Evolutionary conservation across 2,329 filamentous ascomycete species (phyloP).

Genomic region (Ophiostoma sp.): DNA sequence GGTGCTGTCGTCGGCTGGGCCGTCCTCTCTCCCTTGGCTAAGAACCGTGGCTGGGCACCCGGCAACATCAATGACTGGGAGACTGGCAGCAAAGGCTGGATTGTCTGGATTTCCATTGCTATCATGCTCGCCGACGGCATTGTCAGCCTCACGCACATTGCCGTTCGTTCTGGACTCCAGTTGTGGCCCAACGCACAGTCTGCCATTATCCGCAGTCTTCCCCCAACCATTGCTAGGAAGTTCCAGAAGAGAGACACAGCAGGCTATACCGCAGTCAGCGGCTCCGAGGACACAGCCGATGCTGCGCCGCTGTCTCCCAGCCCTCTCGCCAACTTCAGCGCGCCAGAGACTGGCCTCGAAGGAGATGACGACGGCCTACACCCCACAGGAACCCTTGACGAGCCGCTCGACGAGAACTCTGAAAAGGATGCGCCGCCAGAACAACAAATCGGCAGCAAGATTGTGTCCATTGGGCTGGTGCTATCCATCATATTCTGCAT

Average conservation of each 20-base stretch:
- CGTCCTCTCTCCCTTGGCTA: slow-evolving; percentile 81
- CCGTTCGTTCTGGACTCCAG: slow-evolving; percentile 42
- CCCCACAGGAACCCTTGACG: neutral
- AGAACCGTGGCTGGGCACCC: slow-evolving; percentile 80
- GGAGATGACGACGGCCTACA: slow-evolving; percentile 21
- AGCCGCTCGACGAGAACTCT: neutral
- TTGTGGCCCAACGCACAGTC: slow-evolving; percentile 20
- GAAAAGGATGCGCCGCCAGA: slow-evolving; percentile 76
- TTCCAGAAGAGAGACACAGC: slow-evolving; percentile 17
- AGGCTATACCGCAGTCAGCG: slow-evolving; percentile 28
- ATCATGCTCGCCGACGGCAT: slow-evolving; percentile 96
- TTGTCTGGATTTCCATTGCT: slow-evolving; percentile 90
- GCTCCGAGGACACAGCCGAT: slow-evolving; percentile 14
- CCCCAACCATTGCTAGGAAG: neutral
- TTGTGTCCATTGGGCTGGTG: slow-evolving; percentile 68
- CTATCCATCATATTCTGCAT: slow-evolving; percentile 76
- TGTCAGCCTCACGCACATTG: slow-evolving; percentile 76
- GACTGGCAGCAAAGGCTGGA: slow-evolving; percentile 92
- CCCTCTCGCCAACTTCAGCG: neutral
- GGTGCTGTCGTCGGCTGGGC: slow-evolving; percentile 89
- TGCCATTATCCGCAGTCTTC: slow-evolving; percentile 13
- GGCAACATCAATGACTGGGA: slow-evolving; percentile 86
- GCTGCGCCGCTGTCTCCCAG: neutral
- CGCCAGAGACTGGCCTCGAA: slow-evolving; percentile 10
- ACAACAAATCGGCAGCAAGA: slow-evolving; percentile 68